Evolutionary conservation across 257 asterid species (phyloP).

Genomic region (Solanum habrochaites): DNA sequence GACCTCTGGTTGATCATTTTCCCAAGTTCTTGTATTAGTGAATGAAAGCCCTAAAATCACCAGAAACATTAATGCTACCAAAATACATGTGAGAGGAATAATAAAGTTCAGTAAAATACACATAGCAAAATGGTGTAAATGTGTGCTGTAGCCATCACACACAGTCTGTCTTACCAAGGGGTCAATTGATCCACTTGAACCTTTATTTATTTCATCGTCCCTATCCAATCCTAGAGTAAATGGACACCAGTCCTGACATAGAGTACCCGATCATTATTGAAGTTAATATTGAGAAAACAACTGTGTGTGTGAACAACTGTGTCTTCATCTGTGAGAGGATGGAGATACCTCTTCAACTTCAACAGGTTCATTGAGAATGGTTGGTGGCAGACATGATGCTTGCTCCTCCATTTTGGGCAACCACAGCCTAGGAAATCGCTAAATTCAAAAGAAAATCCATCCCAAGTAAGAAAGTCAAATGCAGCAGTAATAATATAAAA

Average conservation of each 20-base stretch:
- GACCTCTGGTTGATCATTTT: constrained; percentile 15
- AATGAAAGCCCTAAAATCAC: constrained; percentile 54
- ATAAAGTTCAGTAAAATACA: not conserved
- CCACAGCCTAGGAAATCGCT: constrained; percentile 63
- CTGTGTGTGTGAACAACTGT: not conserved
- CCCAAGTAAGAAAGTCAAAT: constrained; percentile 1
- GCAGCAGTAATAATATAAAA: not conserved
- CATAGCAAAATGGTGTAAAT: not conserved
- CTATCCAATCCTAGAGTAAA: constrained; percentile 43
- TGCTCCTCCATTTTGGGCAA: constrained; percentile 25
- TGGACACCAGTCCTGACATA: constrained; percentile 76
- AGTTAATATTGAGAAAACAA: not conserved
- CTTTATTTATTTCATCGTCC: constrained; percentile 24
- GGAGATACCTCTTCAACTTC: constrained; percentile 55
- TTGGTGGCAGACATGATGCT: constrained; percentile 31
- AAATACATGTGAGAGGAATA: not conserved
- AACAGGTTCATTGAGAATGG: constrained; percentile 15
- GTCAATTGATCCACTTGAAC: constrained; percentile 35
- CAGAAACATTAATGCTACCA: not conserved
- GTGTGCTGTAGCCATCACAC: not conserved
- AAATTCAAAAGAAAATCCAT: constrained; percentile 1
- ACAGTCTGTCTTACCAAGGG: constrained; percentile 35
- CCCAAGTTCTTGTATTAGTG: constrained; percentile 55
- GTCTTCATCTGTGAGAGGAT: not conserved
- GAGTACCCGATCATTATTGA: not conserved